Evolutionary conservation across 306 rosid genomes (phyloP).

Genomic region (Boehmeria nivea): DNA sequence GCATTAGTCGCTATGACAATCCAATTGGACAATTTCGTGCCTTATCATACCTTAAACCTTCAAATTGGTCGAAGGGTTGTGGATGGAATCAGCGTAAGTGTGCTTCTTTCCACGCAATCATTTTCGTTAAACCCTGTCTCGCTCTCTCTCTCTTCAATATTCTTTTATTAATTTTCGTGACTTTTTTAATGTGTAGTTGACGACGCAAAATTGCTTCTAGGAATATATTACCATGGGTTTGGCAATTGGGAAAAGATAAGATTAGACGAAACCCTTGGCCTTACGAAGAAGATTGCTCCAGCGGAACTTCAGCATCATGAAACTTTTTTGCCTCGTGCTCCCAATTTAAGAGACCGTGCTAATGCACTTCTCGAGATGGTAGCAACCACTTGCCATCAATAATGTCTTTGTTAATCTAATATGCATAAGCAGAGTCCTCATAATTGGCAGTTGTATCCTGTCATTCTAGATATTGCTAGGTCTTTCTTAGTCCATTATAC

Average conservation of each 20-base stretch:
- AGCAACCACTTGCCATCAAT: slow-evolving; percentile 25
- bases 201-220: slow-evolving; percentile 97
- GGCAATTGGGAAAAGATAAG: slow-evolving; percentile 96
- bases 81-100: slow-evolving; percentile 99
- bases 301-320: slow-evolving; percentile 98
- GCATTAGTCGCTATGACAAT: slow-evolving; percentile 86
- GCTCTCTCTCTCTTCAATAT: too few species aligned
- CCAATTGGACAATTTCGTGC: slow-evolving; percentile 92
- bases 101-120: slow-evolving; percentile 24
- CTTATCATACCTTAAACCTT: slow-evolving; percentile 74
- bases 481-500: background rate
- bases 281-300: slow-evolving; percentile 89
- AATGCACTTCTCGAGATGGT: slow-evolving; percentile 96
- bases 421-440: background rate
- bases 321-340: slow-evolving; percentile 97
- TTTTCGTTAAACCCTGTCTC: too few species aligned
- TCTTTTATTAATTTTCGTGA: slow-evolving; percentile 21
- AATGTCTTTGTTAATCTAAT: background rate
- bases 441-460: background rate
- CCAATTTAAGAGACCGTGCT: slow-evolving; percentile 97
- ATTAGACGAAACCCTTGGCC: slow-evolving; percentile 93
- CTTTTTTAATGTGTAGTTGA: slow-evolving; percentile 51
- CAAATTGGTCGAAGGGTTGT: slow-evolving; percentile 99
- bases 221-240: slow-evolving; percentile 90
- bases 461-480: slow-evolving; percentile 1